A percentile compares a stretch with the other conserved stretches of the same genome.
Evolutionary conservation across 306 rosid genomes (phyloP).

Genomic region (Quercus wislizeni): DNA sequence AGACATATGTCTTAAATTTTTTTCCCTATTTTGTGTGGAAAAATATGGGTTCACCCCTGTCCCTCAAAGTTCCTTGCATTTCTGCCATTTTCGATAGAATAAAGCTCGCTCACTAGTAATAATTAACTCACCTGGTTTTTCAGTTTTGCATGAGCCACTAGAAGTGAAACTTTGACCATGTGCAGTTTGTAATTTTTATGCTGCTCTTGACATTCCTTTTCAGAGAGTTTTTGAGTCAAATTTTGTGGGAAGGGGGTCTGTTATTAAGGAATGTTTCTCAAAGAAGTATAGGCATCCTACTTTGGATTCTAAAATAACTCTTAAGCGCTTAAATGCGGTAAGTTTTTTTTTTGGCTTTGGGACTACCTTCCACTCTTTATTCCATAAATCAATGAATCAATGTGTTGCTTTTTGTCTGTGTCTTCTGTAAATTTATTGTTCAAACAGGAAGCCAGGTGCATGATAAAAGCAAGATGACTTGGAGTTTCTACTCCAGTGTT

Average conservation of each 20-base stretch:
- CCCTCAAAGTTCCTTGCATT: background rate
- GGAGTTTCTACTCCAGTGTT: constrained; percentile 78
- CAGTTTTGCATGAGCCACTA: background rate
- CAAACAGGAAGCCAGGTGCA: constrained; percentile 90
- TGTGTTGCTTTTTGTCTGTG: constrained; percentile 1
- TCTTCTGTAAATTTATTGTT: constrained; percentile 1
- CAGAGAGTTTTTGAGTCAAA: constrained; percentile 79
- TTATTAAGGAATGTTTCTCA: constrained; percentile 86
- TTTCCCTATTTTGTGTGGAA: background rate
- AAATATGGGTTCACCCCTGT: background rate
- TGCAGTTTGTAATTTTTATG: constrained; percentile 4
- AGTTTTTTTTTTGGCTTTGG: background rate
- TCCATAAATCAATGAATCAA: background rate
- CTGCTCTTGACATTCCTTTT: constrained; percentile 7
- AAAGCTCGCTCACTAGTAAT: background rate
- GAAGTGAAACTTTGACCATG: background rate
- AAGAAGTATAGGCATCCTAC: constrained; percentile 91
- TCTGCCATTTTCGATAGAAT: background rate
- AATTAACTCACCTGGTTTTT: background rate
- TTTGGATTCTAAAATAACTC: constrained; percentile 82
- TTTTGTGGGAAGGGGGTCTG: constrained; percentile 72
- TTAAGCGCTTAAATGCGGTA: constrained; percentile 78
- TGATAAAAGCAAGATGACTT: constrained; percentile 84
- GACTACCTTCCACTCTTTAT: background rate
- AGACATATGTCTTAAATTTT: background rate